Base-by-base conservation (phyloP, 306 rosid genomes). In the Neltuma alba region DNA sequence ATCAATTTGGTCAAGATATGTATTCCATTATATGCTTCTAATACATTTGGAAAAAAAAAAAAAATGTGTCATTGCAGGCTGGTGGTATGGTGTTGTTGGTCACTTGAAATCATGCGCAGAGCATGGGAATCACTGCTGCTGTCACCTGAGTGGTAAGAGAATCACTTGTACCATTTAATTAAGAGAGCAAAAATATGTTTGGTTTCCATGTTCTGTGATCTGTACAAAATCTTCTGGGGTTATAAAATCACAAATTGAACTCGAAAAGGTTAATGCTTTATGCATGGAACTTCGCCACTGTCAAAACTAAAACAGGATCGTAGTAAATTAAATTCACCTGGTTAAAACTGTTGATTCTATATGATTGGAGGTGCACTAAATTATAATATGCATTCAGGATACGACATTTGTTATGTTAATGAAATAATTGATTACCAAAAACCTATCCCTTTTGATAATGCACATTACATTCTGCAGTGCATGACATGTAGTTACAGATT, bases 21-120 rank as follows among this genome's bases (percentile, higher is more conserved):
- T 77, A 34, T 70, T 75, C 55, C 47, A 34, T 45, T 55, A 66
- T 37, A 41, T 82, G 36, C 36, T 23, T 75, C 36, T 23, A 55
- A 50, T 80, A 38, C 23, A 9, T 20, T 38, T 1, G 5, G 1
- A 33, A 33, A 33, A 33, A 33, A 1, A 8, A 54, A 21, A 54
- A 14, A 52, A 57, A 45, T 78, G 65, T 60, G 40, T 42, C 48
- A 15, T 64, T 82, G 52, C 79, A 95, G 99, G 99, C 27, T 95
- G 99, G 99, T 95, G 99, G 99, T 93, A 91, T 70, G 93, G 98
- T 44, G 88, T 87, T 41, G 79, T 95, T 81, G 96, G 90, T 76
- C 99, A 95, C 86, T 81, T 90, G 78, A 91, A 88, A 44, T 13
- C 84, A 13, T 95, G 98, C 54, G 82, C 90, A 74, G 86, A 87